Conservation (phyloP, 306 rosid species). For the Albizia julibrissin region DNA sequence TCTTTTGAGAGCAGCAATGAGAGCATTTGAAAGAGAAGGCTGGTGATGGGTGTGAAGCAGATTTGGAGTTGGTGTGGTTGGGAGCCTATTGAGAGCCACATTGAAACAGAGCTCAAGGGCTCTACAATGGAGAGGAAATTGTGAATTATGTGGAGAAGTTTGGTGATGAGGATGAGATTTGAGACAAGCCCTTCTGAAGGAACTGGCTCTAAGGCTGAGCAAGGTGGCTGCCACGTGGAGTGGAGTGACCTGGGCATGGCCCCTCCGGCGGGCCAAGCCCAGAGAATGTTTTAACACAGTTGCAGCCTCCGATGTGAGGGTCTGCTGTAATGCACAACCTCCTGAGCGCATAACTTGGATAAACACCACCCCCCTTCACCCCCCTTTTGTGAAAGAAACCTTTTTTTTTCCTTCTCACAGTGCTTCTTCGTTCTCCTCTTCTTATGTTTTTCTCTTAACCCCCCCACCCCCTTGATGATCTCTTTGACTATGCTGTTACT, state of each 20-base stretch:
- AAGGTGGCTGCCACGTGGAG: slow-evolving; percentile 86
- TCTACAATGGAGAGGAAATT: slow-evolving; percentile 69
- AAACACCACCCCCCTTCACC: slow-evolving; percentile 65
- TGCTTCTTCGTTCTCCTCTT: slow-evolving; percentile 2
- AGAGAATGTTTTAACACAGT: slow-evolving; percentile 86
- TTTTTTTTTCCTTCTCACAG: slow-evolving; percentile 19
- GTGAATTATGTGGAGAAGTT: slow-evolving; percentile 32
- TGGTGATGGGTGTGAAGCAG: slow-evolving; percentile 59
- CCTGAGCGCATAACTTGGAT: slow-evolving; percentile 90
- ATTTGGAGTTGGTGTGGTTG: slow-evolving; percentile 62
- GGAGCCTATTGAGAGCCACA: slow-evolving; percentile 88
- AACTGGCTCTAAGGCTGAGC: slow-evolving; percentile 61
- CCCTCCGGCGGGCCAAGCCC: slow-evolving; percentile 73
- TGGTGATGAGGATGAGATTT: slow-evolving; percentile 65
- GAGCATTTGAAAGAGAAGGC: slow-evolving; percentile 85
- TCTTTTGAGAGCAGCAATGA: slow-evolving; percentile 81
- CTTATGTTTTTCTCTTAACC: slow-evolving; percentile 27
- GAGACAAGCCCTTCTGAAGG: slow-evolving; percentile 72
- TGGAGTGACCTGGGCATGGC: slow-evolving; percentile 98
- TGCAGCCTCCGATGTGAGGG: slow-evolving; percentile 99
- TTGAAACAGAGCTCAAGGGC: slow-evolving; percentile 95
- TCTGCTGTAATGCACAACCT: slow-evolving; percentile 81
- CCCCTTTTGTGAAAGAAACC: slow-evolving; percentile 29
- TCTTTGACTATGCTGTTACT: slow-evolving; percentile 5
- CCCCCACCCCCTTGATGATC: slow-evolving; percentile 39